Percentiles rank a stretch among this genome's conserved stretches.
Evolutionary conservation across 768 basidiomycete species (phyloP).

Genomic region (Exidia glandulosa): DNA sequence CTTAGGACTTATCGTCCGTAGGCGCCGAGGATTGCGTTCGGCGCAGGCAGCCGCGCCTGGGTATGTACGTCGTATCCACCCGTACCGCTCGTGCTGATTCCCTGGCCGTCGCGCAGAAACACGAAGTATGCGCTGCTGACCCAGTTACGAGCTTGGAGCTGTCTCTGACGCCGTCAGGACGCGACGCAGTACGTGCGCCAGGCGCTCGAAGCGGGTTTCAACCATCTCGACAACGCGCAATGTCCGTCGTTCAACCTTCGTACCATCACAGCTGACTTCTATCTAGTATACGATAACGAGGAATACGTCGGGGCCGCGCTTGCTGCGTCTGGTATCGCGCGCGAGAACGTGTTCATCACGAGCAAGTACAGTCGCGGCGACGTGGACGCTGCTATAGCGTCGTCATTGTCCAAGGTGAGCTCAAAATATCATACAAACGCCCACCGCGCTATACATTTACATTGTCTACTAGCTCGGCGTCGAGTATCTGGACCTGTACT

Average conservation of each 20-base stretch:
- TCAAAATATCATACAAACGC: background rate
- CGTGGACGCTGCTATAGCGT: constrained; percentile 48
- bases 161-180: background rate
- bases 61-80: constrained; percentile 47
- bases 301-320: constrained; percentile 41
- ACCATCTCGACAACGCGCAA: background rate
- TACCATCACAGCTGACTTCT: background rate
- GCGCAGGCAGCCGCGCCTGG: constrained; percentile 56
- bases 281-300: constrained; percentile 51
- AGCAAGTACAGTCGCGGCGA: constrained; percentile 72
- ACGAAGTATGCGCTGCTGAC: background rate
- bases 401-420: background rate
- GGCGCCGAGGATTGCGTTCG: constrained; percentile 45
- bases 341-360: constrained; percentile 49
- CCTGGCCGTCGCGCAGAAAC: background rate
- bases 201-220: background rate
- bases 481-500: constrained; percentile 56
- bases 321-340: constrained; percentile 43
- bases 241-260: background rate
- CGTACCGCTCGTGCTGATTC: too few relatives aligned
- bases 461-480: constrained; percentile 58
- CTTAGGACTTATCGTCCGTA: background rate
- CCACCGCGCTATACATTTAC: constrained; percentile 2
- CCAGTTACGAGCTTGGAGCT: too few relatives aligned
- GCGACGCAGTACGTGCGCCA: background rate